Conservation (phyloP, 257 asterid species). For the Ballota nigra region DNA sequence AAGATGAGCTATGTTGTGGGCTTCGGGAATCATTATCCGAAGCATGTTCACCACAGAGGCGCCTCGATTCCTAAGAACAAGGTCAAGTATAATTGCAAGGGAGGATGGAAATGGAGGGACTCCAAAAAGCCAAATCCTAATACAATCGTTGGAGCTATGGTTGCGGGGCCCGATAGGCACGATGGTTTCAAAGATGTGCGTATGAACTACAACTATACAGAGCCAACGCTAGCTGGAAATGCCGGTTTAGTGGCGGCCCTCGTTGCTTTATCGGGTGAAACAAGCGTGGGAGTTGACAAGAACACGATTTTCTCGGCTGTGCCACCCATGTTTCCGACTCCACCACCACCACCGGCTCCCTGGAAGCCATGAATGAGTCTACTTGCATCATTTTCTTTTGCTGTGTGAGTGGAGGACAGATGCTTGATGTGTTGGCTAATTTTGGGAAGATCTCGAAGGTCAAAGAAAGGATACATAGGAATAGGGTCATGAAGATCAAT, state of each 20-base stretch:
- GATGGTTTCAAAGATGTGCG: conserved; percentile 88
- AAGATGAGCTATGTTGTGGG: conserved; percentile 97
- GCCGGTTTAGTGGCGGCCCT: conserved; percentile 97
- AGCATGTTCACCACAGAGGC: conserved; percentile 88
- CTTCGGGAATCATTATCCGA: conserved; percentile 74
- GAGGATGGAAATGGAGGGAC: conserved; percentile 96
- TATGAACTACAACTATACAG: conserved; percentile 82
- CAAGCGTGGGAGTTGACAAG: conserved; percentile 56
- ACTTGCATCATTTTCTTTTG: conserved; percentile 14
- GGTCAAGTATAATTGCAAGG: conserved; percentile 72
- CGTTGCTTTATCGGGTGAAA: conserved; percentile 80
- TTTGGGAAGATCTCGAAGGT: conserved; percentile 17
- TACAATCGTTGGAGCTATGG: conserved; percentile 83
- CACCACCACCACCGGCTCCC: conserved; percentile 99
- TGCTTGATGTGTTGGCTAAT: conserved; percentile 19
- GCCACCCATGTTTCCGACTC: conserved; percentile 92
- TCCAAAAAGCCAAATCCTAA: conserved; percentile 72
- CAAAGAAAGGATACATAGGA: conserved; percentile 12
- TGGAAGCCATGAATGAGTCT: conserved; percentile 61
- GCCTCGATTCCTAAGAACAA: conserved; percentile 91
- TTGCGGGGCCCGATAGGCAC: conserved; percentile 91
- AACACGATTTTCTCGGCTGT: conserved; percentile 93
- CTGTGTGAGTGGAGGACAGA: conserved; percentile 21
- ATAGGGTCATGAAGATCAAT: conserved; percentile 2
- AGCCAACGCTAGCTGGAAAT: conserved; percentile 92